Percentiles rank a stretch among this genome's conserved stretches.
These are phyloP conservation scores for Botryotinia calthae DNA, from an alignment of 2,329 filamentous ascomycete species.

Conservation along the genomic window DNA sequence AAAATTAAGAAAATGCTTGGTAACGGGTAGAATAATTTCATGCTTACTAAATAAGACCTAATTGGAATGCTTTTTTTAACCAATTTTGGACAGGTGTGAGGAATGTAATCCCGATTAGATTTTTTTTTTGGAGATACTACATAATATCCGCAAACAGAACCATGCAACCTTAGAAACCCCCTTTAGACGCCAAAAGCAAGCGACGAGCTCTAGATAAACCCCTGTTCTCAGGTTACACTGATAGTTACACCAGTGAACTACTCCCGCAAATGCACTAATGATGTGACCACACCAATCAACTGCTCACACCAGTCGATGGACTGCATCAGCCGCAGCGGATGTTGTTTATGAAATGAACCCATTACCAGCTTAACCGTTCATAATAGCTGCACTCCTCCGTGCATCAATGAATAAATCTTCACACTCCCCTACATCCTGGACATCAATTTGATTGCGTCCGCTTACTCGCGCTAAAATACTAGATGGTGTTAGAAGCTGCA, in stretches of 20 bases:
- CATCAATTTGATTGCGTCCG: constrained; percentile 72
- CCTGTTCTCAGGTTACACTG: constrained; percentile 13
- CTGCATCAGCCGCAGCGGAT: constrained; percentile 14
- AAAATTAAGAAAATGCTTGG: constrained; percentile 18
- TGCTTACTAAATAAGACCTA: constrained; percentile 16
- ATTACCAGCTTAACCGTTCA: constrained; percentile 59
- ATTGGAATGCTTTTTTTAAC: constrained; percentile 15
- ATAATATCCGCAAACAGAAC: constrained; percentile 23
- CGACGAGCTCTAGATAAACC: constrained; percentile 22
- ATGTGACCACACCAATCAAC: constrained; percentile 3
- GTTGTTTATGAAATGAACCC: constrained; percentile 49
- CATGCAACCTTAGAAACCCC: constrained; percentile 5
- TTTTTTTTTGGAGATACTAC: constrained; percentile 12
- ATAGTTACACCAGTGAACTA: background rate
- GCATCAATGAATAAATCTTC: constrained; percentile 83
- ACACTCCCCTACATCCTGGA: constrained; percentile 75
- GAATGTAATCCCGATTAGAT: constrained; percentile 18
- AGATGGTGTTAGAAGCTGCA: constrained; percentile 69
- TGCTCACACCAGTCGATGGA: constrained; percentile 1
- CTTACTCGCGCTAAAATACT: constrained; percentile 87
- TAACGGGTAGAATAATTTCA: background rate
- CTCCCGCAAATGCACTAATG: background rate
- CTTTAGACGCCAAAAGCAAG: constrained; percentile 23
- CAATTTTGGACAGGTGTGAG: constrained; percentile 10
- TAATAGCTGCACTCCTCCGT: constrained; percentile 69